Percentiles rank a stretch among this genome's conserved stretches.
Evolutionary conservation across 169 alveolate genomes (phyloP).

Genomic region (Hammondia hammondi): DNA sequence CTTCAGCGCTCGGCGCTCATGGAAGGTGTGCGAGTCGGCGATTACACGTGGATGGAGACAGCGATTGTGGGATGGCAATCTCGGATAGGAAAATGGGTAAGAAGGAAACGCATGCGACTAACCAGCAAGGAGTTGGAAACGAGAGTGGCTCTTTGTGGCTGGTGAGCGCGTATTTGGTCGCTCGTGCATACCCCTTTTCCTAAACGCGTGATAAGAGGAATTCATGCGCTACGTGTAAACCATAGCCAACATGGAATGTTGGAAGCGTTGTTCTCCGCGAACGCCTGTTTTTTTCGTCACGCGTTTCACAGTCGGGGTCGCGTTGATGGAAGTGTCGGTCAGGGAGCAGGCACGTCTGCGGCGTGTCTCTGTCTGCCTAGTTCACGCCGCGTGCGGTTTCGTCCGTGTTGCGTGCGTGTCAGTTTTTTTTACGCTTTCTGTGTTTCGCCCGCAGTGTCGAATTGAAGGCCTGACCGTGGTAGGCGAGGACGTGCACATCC

Average conservation of each 20-base stretch:
- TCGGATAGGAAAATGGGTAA: slow-evolving; percentile 92
- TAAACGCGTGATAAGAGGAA: no score
- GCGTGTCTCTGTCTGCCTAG: background rate
- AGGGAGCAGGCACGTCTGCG: no score
- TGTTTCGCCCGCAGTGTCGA: slow-evolving; percentile 73
- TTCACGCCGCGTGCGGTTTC: background rate
- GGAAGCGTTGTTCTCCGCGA: no score
- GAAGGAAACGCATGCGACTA: background rate
- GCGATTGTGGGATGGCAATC: slow-evolving; percentile 94
- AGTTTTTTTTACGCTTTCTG: background rate
- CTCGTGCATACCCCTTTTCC: no score
- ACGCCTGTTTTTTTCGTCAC: no score
- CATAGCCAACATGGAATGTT: no score
- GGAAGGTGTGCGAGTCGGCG: slow-evolving; percentile 82
- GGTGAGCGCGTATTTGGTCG: no score
- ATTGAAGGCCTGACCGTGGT: slow-evolving; percentile 93
- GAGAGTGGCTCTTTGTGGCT: background rate
- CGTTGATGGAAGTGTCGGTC: no score
- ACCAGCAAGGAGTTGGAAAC: background rate
- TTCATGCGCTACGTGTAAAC: no score
- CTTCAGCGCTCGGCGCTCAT: slow-evolving; percentile 88
- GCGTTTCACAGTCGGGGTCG: no score
- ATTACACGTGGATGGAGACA: slow-evolving; percentile 85
- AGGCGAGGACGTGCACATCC: slow-evolving; percentile 93
- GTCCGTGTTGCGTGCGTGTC: background rate